Conservation (phyloP, 2,329 filamentous ascomycete genomes). For the Cryoendolithus antarcticus region DNA sequence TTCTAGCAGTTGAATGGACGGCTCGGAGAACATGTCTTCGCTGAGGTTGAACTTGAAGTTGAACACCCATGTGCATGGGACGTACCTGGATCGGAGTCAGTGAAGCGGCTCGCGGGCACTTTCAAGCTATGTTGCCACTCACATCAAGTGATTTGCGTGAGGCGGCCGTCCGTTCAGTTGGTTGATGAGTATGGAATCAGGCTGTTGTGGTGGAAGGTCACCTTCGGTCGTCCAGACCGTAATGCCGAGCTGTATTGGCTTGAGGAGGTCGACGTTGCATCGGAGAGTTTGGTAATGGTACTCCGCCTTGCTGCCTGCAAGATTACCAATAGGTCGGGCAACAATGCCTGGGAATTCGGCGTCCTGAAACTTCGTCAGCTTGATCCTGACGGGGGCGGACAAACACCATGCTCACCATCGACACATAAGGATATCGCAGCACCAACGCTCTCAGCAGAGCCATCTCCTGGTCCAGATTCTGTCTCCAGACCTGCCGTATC, state of each 20-base stretch:
- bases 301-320: slow-evolving; percentile 77
- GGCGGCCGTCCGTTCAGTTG: slow-evolving; percentile 26
- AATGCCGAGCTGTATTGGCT: slow-evolving; percentile 93
- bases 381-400: background rate
- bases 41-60: slow-evolving; percentile 95
- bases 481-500: slow-evolving; percentile 93
- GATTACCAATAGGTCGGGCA: slow-evolving; percentile 84
- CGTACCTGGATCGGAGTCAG: slow-evolving; percentile 25
- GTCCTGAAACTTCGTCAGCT: slow-evolving; percentile 46
- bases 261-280: slow-evolving; percentile 93
- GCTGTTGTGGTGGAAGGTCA: slow-evolving; percentile 65
- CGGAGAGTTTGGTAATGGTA: slow-evolving; percentile 98
- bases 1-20: slow-evolving; percentile 82
- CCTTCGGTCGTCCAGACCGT: slow-evolving; percentile 87
- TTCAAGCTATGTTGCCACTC: no score
- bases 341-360: slow-evolving; percentile 98
- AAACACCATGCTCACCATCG: slow-evolving; percentile 60
- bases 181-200: slow-evolving; percentile 36
- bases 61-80: slow-evolving; percentile 95
- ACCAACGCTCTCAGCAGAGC: slow-evolving; percentile 67
- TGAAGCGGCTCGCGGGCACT: no score
- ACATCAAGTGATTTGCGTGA: slow-evolving; percentile 26
- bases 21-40: slow-evolving; percentile 94
- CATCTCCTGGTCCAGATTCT: slow-evolving; percentile 88
- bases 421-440: slow-evolving; percentile 87